Percentiles rank a stretch among this genome's conserved stretches.
Evolutionary conservation across 805 yeast species (phyloP).

Genomic region (Kazachstania kunashirensis): DNA sequence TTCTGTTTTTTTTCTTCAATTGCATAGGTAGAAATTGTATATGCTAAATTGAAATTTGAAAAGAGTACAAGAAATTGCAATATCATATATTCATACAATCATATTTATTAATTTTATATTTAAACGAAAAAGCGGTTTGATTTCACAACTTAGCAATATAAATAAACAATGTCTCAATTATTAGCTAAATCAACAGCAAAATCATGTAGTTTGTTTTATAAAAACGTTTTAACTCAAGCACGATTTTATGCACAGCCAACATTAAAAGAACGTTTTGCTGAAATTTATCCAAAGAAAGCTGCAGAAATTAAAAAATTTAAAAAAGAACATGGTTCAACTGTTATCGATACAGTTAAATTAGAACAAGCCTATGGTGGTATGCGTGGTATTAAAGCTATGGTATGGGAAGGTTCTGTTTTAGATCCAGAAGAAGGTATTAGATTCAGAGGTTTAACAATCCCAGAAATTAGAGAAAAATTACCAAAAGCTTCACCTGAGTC

Average conservation of each 20-base stretch:
- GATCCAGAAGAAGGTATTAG: slow-evolving; percentile 82
- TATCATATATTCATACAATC: too few species aligned
- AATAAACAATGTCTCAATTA: slow-evolving; percentile 3
- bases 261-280: slow-evolving; percentile 89
- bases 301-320: slow-evolving; percentile 79
- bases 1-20: too few species aligned
- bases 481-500: slow-evolving; percentile 66
- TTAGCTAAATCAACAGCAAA: background rate
- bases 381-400: slow-evolving; percentile 80
- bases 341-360: slow-evolving; percentile 61
- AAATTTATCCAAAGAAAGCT: slow-evolving; percentile 73
- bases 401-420: slow-evolving; percentile 82
- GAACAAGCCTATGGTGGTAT: slow-evolving; percentile 87
- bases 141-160: too few species aligned
- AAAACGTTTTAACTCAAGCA: background rate
- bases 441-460: slow-evolving; percentile 77
- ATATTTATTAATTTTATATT: too few species aligned
- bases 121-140: too few species aligned
- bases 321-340: slow-evolving; percentile 73
- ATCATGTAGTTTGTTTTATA: background rate
- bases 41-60: too few species aligned
- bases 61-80: too few species aligned
- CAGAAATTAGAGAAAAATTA: slow-evolving; percentile 61
- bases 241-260: slow-evolving; percentile 36
- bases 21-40: too few species aligned